Base-by-base conservation (phyloP, 768 basidiomycete genomes). In the Fomitopsis pulvina region DNA sequence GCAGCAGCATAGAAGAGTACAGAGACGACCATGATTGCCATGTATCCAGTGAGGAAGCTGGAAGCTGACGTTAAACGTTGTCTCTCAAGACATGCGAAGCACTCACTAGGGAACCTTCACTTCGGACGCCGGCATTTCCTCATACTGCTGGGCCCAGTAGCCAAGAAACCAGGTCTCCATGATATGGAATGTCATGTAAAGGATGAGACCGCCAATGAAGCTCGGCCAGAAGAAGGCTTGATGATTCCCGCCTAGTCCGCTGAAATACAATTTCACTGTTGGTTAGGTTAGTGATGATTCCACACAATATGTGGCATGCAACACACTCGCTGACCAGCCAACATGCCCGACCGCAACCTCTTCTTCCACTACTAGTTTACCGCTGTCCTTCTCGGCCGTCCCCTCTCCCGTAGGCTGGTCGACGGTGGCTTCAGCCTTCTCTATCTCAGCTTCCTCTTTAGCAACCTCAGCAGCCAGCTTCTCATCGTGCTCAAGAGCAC, bases 341-440 rank as follows among this genome's bases (percentile, higher is more conserved):
- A 85, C 73, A 52, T 78, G 80, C 0, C 84, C 83, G 29, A 73
- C 68, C 10, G 70, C 76, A 29, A 82, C 71, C 57, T 87, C 85
- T 58, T 87, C 85, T 1, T 73, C 77, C 7, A 82, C 65, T 41
- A 85, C 75, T 16, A 86, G 68, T 58, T 83, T 82, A 3, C 81
- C 81, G 26, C 71, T 71, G 11, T 50, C 43, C 41, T 62, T 59
- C 48, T 63, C 62, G 7, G 50, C 41, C 0, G n/a, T 37, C 2
- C 45, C 51, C 5, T 59, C 54, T 1, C 52, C 53, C 25, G 58
- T 61, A 28, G 57, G 57, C 2, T 41, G 48, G 29, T 62, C 64
- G 5, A 62, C 34, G 21, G 56, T 51, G 12, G 60, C 38, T 58
- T 50, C 56, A 9, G 49, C 60, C 26, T 60, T 58, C 30, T 56